Base-by-base conservation (phyloP, 2,329 filamentous ascomycete genomes). In the Talaromyces sp. region DNA sequence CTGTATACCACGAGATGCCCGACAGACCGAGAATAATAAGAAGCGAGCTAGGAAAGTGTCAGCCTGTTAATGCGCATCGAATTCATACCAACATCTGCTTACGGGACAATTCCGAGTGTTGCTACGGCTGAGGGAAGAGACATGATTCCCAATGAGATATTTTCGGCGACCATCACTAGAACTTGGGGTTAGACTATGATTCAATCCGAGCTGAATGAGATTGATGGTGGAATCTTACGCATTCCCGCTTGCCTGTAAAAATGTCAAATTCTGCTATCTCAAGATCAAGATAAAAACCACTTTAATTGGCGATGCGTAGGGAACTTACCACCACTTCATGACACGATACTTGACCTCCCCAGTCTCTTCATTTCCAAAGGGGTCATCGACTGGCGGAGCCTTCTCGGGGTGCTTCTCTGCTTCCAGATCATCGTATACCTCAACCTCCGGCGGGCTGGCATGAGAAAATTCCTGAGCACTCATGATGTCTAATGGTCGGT, bases 161-260 rank as follows among this genome's bases (percentile, higher is more conserved):
- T 82, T 62, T 83, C 82, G 10, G 81, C 81, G 24, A 84, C 75
- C 77, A 84, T 82, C 44, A 82, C 74, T 70, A 45, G 13, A 48
- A 13, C 2, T 36, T 33, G 35, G 29, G 17, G 39, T 50, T 51
- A 47, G 47, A 44, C 22, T 13, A 16, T 16, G 5, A 22, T 46
- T 49, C 35, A 35, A 52, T 37, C 24, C 10, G 20, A 14, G 42
- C 19, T 42, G 33, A 40, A 16, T 14, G 47, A 10, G 13, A 20
- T 39, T 37, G 32, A 33, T 39, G 14, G 36, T 33, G 33, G 51
- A 40, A 13, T 54, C 69, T 50, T 65, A 76, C 73, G 66, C 61
- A 74, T 66, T 55, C 70, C 70, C 40, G 67, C 66, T 60, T 77
- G 70, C 72, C 73, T 75, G 40, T 27, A 67, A 19, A 33, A 20